A percentile compares a stretch with the other conserved stretches of the same genome.
phyloP scores from a whole-genome alignment of 306 rosid species.

The Prunus mongolica region DNA sequence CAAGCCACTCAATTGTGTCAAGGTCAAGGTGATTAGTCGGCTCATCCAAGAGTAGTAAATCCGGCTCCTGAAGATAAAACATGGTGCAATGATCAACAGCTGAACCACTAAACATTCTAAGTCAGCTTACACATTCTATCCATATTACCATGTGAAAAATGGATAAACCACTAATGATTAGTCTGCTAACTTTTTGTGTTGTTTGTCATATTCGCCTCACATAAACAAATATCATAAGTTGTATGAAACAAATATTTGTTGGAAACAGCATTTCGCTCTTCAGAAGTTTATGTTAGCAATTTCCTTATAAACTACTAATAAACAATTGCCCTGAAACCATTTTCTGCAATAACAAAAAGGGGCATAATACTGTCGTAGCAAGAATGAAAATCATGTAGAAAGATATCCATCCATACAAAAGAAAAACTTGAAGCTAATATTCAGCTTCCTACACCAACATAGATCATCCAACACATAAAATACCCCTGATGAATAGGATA shows the following conservation, averaged over 20 bases:
- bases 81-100: conserved; percentile 1
- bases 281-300: not conserved
- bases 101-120: conserved; percentile 6
- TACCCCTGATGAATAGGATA: conserved; percentile 36
- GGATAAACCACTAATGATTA: no score
- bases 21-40: conserved; percentile 97
- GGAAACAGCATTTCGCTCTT: not conserved
- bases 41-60: conserved; percentile 86
- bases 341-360: not conserved
- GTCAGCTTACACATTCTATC: not conserved
- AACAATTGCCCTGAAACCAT: not conserved
- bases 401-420: not conserved
- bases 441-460: conserved; percentile 7
- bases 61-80: conserved; percentile 75
- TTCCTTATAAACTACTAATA: not conserved
- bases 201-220: not conserved
- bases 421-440: conserved; percentile 5
- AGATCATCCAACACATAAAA: not conserved
- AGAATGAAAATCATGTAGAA: not conserved
- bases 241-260: not conserved
- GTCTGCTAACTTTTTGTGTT: not conserved
- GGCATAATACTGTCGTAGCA: not conserved
- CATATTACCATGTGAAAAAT: not conserved
- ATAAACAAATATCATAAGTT: not conserved
- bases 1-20: conserved; percentile 98